Conservation (phyloP, 352 stramenopile genomes). For the Pythium aristosporum region DNA sequence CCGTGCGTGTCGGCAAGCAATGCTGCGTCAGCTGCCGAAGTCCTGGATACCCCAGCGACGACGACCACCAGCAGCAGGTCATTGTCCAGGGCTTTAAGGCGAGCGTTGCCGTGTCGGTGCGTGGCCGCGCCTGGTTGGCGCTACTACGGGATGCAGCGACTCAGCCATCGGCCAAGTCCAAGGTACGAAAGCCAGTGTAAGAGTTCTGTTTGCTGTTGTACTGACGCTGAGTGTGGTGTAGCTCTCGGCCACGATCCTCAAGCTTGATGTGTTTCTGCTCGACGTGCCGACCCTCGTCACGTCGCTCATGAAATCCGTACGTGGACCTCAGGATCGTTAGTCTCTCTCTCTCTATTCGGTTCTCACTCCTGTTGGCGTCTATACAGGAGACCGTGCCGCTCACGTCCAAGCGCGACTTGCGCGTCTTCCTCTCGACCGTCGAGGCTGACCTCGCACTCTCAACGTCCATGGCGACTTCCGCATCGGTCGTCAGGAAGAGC, state of each 20-base stretch:
- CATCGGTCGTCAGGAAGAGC: background rate
- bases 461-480: background rate
- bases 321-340: background rate
- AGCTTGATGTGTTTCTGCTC: conserved; percentile 35
- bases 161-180: conserved; percentile 14
- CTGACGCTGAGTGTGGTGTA: conserved; percentile 4
- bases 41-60: background rate
- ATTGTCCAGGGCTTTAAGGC: conserved; percentile 17
- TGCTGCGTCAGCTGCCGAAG: background rate
- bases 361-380: background rate
- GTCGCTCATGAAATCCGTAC: conserved; percentile 24
- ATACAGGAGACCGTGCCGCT: background rate
- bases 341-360: background rate
- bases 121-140: conserved; percentile 21
- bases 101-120: conserved; percentile 16
- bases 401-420: conserved; percentile 4
- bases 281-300: conserved; percentile 20
- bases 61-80: background rate
- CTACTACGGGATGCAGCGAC: conserved; percentile 18
- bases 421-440: conserved; percentile 17
- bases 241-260: conserved; percentile 28
- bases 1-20: conserved; percentile 12
- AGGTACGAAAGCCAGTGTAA: conserved; percentile 6
- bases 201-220: background rate
- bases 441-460: conserved; percentile 13